Base-by-base conservation (phyloP, 139 green algal species). In the Haematococcus sp. region DNA sequence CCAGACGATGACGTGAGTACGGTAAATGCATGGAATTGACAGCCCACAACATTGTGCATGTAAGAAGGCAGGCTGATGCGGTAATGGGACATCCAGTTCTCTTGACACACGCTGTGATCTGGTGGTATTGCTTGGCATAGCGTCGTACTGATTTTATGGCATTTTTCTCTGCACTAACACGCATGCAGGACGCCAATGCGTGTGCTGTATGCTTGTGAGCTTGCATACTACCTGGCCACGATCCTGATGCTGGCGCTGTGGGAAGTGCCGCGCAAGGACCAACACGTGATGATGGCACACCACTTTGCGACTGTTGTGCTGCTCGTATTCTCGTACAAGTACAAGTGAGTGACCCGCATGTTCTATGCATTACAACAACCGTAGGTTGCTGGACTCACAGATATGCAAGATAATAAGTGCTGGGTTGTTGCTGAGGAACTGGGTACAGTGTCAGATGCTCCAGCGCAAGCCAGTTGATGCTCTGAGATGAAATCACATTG, bases 181-280 rank as follows among this genome's bases (percentile, higher is more conserved):
- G 23, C 3, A 27, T 31, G 55, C 51, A 89, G 84, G 73, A 44
- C 23, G 11, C 70, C 81, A 17, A 76, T 88, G 73, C 31, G 74
- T 40, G 25, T 78, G 22, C 71, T 87, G 40, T 93, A 90, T 73
- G 28, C 44, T 3, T 34, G 71, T 1, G 81, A 92, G 79, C 61
- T 89, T 63, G 76, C 76, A 0, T 90, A 88, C 66, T 93, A 92
- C 76, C 19, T 84, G 16, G 72, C 80, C 2, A 82, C 71, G 19
- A 68, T 83, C 23, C 75, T 87, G 73, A 91, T 88, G 81, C 77
- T 93, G 54, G 31, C 87, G 28, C 76, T 86, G 25, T 92, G 85
- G 85, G 89, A 93, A 75, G 80, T 87, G 34, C 77, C 83, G 7
- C 77, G 89, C 33, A 87, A 84, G 63, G 89, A 94, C 81, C 89